Evolutionary conservation across 2,329 filamentous ascomycete genomes (phyloP).

Genomic region (Cladobotryum mycophilum): DNA sequence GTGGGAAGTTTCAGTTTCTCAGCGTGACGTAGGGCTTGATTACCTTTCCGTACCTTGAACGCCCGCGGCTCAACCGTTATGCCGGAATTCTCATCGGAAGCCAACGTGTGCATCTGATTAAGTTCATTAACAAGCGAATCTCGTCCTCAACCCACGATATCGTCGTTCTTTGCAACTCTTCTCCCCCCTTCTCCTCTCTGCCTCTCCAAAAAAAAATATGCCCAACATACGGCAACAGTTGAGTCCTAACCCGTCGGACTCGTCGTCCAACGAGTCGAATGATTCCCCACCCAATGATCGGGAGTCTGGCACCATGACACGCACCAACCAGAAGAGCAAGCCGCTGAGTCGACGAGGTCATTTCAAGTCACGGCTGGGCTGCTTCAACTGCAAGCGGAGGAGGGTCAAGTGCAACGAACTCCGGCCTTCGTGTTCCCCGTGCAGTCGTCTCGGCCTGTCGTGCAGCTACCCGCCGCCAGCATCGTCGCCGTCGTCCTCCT

Average conservation of each 20-base stretch:
- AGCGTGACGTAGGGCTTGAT: too few relatives aligned
- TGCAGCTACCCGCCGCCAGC: constrained; percentile 26
- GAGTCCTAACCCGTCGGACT: constrained; percentile 7
- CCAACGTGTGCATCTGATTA: too few relatives aligned
- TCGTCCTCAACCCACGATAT: too few relatives aligned
- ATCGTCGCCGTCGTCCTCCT: too few relatives aligned
- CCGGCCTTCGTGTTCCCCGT: constrained; percentile 24
- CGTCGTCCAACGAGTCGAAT: constrained; percentile 7
- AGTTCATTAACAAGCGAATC: too few relatives aligned
- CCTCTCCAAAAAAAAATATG: background rate
- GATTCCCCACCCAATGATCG: background rate
- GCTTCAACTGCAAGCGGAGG: constrained; percentile 27
- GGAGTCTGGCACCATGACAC: background rate
- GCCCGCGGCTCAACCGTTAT: too few relatives aligned
- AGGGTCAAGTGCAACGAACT: constrained; percentile 28
- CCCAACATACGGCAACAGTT: constrained; percentile 1
- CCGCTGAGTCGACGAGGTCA: constrained; percentile 19
- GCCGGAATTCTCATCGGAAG: too few relatives aligned
- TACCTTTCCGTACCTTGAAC: too few relatives aligned
- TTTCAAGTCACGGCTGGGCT: constrained; percentile 26
- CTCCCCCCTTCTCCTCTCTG: too few relatives aligned
- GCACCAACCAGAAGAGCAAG: background rate
- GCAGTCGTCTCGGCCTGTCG: constrained; percentile 26
- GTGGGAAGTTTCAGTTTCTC: background rate
- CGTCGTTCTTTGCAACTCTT: too few relatives aligned